Percentiles rank a stretch among this genome's conserved stretches.
Conservation (phyloP, 2,329 filamentous ascomycete genomes). For the Epichloe brachyelytri region DNA sequence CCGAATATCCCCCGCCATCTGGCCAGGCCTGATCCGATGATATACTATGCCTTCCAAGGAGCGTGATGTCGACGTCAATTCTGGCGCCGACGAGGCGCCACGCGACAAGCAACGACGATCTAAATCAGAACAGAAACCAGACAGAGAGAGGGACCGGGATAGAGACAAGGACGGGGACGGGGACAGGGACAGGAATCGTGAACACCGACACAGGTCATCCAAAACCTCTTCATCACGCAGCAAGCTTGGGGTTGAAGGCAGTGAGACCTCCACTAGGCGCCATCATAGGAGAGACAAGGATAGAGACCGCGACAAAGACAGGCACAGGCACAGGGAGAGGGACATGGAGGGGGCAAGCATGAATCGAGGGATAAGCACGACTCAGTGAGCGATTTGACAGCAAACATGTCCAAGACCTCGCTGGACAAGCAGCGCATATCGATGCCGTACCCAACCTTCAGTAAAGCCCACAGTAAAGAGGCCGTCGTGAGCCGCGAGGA, state of each 20-base stretch:
- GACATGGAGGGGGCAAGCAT: constrained; percentile 23
- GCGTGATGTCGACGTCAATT: constrained; percentile 25
- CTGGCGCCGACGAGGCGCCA: constrained; percentile 21
- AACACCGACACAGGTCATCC: constrained; percentile 26
- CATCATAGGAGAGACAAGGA: constrained; percentile 19
- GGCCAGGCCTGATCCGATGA: constrained; percentile 13
- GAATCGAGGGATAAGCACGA: constrained; percentile 14
- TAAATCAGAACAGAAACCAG: constrained; percentile 25
- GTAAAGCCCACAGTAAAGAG: constrained; percentile 87
- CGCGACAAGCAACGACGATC: constrained; percentile 28
- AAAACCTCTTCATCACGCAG: constrained; percentile 29
- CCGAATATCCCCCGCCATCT: background rate
- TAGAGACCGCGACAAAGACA: constrained; percentile 18
- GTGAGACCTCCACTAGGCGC: constrained; percentile 24
- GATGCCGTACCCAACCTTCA: constrained; percentile 69
- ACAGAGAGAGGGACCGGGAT: constrained; percentile 8
- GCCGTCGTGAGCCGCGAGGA: constrained; percentile 53
- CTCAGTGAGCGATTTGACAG: constrained; percentile 37
- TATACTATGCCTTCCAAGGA: constrained; percentile 28
- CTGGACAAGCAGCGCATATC: constrained; percentile 33
- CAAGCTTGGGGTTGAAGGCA: constrained; percentile 26
- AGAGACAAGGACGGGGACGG: constrained; percentile 18
- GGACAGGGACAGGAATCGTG: constrained; percentile 14
- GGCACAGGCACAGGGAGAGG: constrained; percentile 22
- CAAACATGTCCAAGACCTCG: constrained; percentile 28